Base-by-base conservation (phyloP, 2,329 filamentous ascomycete species). In the Pseudogymnoascus sp. region DNA sequence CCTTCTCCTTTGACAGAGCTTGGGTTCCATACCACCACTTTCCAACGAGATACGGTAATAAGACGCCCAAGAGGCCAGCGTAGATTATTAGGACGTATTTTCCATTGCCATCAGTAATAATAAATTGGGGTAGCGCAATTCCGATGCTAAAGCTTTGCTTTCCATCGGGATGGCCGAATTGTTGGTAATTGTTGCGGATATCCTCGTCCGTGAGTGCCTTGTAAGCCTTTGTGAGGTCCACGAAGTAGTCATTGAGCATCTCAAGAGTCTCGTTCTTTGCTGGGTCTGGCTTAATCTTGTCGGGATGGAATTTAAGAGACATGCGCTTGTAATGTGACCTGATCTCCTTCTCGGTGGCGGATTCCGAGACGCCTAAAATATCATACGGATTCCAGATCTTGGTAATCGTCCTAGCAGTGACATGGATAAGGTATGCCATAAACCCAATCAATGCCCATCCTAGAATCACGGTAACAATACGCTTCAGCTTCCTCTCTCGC, bases 21-120 rank as follows among this genome's bases (percentile, higher is more conserved):
- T 96, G 93, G 35, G 91, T 96, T 65, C 96, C 95, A 74, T 99
- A 99, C 95, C 95, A 99, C 95, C 95, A 99, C 64, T 89, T 92
- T 59, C 95, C 95, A 63, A 99, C 93, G 59, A 95, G 81, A 75
- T 96, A 99, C 2, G 95, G 95, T 61, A 99, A 81, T 65, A 97
- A 79, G 66, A 98, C 90, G 62, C 93, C 95, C 61, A 99, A 86
- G 40, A 98, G 83, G 35, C 89, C 77, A 38, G 91, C 93, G 75
- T 99, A 99, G 67, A 97, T 83, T 63, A 97, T 81, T 65, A 99
- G 81, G 62, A 99, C 89, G 73, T 96, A 98, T 80, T 97, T 98
- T 68, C 93, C 93, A 75, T 95, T 96, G 62, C 93, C 93, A 69
- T 97, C 91, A 12, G 90, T 89, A 62, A 99, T 84, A 70, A 99